Base-by-base conservation (phyloP, 2,329 filamentous ascomycete species). In the Penicillium frequentans region DNA sequence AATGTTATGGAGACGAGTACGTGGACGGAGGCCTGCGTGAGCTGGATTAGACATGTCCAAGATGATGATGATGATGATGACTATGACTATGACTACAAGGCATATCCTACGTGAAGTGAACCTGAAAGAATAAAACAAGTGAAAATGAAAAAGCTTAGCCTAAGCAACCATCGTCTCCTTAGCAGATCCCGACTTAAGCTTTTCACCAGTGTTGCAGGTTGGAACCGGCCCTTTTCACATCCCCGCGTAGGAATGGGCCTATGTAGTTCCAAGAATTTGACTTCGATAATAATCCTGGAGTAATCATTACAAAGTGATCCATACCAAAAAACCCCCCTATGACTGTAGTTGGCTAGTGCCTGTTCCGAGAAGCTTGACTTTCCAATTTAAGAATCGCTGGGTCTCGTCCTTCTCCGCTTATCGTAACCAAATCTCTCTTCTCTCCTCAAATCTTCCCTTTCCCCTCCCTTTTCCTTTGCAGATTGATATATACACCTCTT, bases 1-100 rank as follows among this genome's bases (percentile, higher is more conserved):
- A 75, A 45, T 77, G 76, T 49, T 86, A 85, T 62, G 81, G 79
- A 9, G 78, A 79, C 23, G 82, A 86, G 63, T 84, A 79, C 64
- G 79, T 81, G 54, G 83, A 86, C 54, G 82, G 80, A 47, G 79
- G 80, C 8, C 70, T 85, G 60, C 72, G 72, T 26, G 82, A 80
- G 58, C 59, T 78, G 26, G 60, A 55, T 50, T 33, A 39, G 35
- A 19, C n/a, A 19, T 19, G 9, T 3, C 3, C 8, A 37, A 8
- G 33, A 37, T 37, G 16, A 37, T 37, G n/a, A 37, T 37, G 33
- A n/a, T 35, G 16, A 37, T 37, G n/a, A 37, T 37, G 33, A n/a
- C n/a, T 37, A 37, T 37, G 33, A 37, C n/a, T 39, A 19, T 19
- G 7, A 19, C 4, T 33, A 31, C 29, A 29, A 29, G 9, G 9